phyloP scores from a whole-genome alignment of 1,284 basidiomycete species.

The Boletus austroedulis region DNA sequence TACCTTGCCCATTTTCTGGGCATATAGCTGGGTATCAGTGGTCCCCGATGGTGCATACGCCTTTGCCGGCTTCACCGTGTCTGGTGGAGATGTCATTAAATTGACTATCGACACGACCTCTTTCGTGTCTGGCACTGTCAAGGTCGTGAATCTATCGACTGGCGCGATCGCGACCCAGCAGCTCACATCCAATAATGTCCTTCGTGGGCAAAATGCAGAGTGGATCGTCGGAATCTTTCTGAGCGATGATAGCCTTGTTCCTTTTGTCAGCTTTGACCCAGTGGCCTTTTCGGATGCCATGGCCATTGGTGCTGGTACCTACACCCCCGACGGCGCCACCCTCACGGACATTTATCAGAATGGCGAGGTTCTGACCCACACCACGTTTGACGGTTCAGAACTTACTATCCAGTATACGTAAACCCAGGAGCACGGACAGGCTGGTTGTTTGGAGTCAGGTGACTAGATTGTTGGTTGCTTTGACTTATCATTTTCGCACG shows the following conservation, averaged over 20 bases:
- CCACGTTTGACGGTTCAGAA: too few species aligned
- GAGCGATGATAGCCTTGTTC: not conserved
- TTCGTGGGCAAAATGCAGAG: slow-evolving; percentile 6
- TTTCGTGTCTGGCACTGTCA: not conserved
- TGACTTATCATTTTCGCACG: too few species aligned
- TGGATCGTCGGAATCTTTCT: slow-evolving; percentile 10
- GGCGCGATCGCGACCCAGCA: not conserved
- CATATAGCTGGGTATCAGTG: not conserved
- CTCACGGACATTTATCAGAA: not conserved
- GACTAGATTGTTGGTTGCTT: too few species aligned
- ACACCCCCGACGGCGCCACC: slow-evolving; percentile 1
- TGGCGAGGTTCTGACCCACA: too few species aligned
- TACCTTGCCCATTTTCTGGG: not conserved
- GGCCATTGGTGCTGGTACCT: not conserved
- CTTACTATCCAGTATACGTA: too few species aligned
- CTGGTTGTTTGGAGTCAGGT: too few species aligned
- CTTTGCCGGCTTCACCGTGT: not conserved
- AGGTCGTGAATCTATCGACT: slow-evolving; percentile 1
- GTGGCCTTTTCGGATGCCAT: not conserved
- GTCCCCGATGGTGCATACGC: not conserved
- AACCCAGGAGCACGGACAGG: too few species aligned
- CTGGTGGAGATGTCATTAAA: not conserved
- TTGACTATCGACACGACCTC: not conserved
- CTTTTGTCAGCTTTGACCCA: not conserved
- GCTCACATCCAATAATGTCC: not conserved